Evolutionary conservation across 2,329 filamentous ascomycete species (phyloP).

Genomic region (Dactylella cylindrospora): DNA sequence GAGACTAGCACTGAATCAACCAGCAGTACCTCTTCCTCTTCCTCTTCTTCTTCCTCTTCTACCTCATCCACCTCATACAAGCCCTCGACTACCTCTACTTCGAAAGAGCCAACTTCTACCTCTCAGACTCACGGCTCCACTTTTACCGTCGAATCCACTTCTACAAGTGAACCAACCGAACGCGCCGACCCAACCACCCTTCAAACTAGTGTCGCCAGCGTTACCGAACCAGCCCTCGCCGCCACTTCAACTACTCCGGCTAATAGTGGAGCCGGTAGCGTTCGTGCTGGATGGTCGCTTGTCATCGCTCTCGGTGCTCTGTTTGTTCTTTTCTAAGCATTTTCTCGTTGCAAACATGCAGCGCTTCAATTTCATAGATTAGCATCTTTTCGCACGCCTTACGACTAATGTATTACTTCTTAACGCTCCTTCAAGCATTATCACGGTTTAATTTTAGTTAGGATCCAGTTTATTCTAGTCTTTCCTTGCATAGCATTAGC

Average conservation of each 20-base stretch:
- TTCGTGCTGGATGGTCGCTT: conserved; percentile 16
- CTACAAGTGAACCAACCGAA: background rate
- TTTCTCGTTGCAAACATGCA: background rate
- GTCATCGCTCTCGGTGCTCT: conserved; percentile 16
- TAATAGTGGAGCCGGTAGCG: conserved; percentile 9
- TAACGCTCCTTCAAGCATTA: too few species aligned
- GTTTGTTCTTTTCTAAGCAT: conserved; percentile 23
- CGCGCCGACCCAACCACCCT: conserved; percentile 6
- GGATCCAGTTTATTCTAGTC: conserved; percentile 1
- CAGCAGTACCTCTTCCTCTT: background rate
- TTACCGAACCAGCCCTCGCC: background rate
- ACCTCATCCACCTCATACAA: conserved; percentile 7
- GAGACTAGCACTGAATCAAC: background rate
- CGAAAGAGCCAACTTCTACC: background rate
- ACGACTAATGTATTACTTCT: background rate
- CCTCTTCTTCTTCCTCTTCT: conserved; percentile 4
- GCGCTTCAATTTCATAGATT: background rate
- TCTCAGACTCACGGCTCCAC: conserved; percentile 10
- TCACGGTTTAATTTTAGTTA: too few species aligned
- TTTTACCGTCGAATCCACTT: conserved; percentile 9
- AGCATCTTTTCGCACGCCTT: background rate
- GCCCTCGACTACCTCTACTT: conserved; percentile 7
- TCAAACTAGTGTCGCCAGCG: background rate
- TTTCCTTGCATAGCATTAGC: conserved; percentile 27
- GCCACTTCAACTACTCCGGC: conserved; percentile 1